Conservation (phyloP, 352 stramenopile species). For the Pythium grandisporangium region DNA sequence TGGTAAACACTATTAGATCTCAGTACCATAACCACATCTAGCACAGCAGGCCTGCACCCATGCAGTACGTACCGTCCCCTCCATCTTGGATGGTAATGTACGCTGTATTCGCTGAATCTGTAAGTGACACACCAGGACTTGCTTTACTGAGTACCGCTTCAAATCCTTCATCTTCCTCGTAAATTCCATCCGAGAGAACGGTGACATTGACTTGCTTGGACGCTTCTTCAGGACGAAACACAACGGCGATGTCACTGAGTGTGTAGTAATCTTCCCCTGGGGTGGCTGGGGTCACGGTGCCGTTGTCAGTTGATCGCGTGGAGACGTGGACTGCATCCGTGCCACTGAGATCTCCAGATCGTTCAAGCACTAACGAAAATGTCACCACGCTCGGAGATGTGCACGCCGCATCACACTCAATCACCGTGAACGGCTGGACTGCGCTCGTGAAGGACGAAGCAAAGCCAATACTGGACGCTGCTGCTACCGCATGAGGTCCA, state of each 20-base stretch:
- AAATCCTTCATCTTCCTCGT: slow-evolving; percentile 36
- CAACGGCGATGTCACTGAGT: slow-evolving; percentile 10
- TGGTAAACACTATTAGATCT: slow-evolving; percentile 5
- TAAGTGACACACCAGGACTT: slow-evolving; percentile 14
- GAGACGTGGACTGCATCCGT: slow-evolving; percentile 28
- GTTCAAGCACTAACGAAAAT: slow-evolving; percentile 22
- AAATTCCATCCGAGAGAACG: slow-evolving; percentile 33
- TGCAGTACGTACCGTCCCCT: slow-evolving; percentile 22
- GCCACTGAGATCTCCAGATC: slow-evolving; percentile 13
- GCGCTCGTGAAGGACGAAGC: slow-evolving; percentile 16
- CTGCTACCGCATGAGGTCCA: not conserved
- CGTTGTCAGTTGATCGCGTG: slow-evolving; percentile 11
- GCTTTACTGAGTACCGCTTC: slow-evolving; percentile 20
- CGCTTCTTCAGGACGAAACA: slow-evolving; percentile 19
- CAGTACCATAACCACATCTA: not conserved
- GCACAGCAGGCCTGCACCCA: not conserved
- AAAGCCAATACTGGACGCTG: slow-evolving; percentile 23
- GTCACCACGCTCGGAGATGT: slow-evolving; percentile 19
- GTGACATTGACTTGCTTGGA: slow-evolving; percentile 19
- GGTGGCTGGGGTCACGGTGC: slow-evolving; percentile 7
- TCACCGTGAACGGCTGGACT: slow-evolving; percentile 13
- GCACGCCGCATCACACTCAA: slow-evolving; percentile 26
- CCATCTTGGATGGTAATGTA: slow-evolving; percentile 28
- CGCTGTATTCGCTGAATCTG: slow-evolving; percentile 7
- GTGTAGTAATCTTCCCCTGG: slow-evolving; percentile 21